A percentile compares a stretch with the other conserved stretches of the same genome.
Evolutionary conservation across 257 asterid species (phyloP).

Genomic region (Capsicum baccatum): DNA sequence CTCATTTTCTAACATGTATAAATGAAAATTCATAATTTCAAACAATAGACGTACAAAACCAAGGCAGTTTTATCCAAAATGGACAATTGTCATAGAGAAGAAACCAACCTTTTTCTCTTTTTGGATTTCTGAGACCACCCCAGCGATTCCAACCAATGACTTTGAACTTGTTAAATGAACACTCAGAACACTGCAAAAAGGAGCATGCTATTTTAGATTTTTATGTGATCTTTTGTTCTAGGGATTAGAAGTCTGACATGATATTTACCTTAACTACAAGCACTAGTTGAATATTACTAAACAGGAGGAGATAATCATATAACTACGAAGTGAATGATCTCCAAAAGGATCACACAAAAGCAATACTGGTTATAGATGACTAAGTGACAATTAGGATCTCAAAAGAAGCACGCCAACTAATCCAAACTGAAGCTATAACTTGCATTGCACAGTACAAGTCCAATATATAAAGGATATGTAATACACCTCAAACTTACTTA

Average conservation of each 20-base stretch:
- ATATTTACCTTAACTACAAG: slow-evolving; percentile 8
- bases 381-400: background rate
- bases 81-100: slow-evolving; percentile 14
- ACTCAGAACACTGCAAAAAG: slow-evolving; percentile 74
- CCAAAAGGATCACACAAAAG: background rate
- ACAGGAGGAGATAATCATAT: slow-evolving; percentile 12
- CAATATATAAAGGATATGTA: background rate
- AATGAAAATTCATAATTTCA: background rate
- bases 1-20: background rate
- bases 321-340: slow-evolving; percentile 8
- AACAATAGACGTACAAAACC: background rate
- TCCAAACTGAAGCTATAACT: slow-evolving; percentile 13
- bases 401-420: slow-evolving; percentile 13
- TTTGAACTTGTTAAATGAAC: slow-evolving; percentile 96
- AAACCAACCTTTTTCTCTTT: slow-evolving; percentile 83
- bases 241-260: background rate
- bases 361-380: background rate
- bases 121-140: slow-evolving; percentile 93
- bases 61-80: slow-evolving; percentile 1
- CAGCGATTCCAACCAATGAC: slow-evolving; percentile 93
- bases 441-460: background rate
- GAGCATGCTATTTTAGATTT: slow-evolving; percentile 23
- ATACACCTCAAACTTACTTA: slow-evolving; percentile 64
- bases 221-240: slow-evolving; percentile 9
- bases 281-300: background rate